Percentiles rank a stretch among this genome's conserved stretches.
These are phyloP conservation scores for Lathyrus oleraceus DNA, from an alignment of 306 rosid genomes.

Conservation along the genomic window DNA sequence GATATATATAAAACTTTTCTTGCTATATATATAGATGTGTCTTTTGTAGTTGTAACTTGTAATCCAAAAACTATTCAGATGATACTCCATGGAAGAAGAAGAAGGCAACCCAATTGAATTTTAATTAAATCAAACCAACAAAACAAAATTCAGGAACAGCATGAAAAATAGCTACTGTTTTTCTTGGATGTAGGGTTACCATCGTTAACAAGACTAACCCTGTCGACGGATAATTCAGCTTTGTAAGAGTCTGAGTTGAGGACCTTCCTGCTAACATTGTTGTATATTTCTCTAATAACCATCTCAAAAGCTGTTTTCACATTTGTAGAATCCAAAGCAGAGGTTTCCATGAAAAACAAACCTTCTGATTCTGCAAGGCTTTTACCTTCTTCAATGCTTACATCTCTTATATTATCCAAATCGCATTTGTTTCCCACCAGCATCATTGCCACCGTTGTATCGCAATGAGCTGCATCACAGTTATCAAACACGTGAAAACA, in stretches of 20 bases:
- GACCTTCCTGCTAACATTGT: constrained; percentile 89
- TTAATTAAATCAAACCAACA: constrained; percentile 34
- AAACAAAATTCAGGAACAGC: constrained; percentile 67
- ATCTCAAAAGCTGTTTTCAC: constrained; percentile 83
- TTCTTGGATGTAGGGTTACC: constrained; percentile 61
- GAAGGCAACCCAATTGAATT: constrained; percentile 34
- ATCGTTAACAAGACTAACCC: constrained; percentile 81
- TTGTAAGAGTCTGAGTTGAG: constrained; percentile 88
- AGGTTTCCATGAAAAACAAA: constrained; percentile 92
- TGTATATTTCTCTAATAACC: constrained; percentile 85
- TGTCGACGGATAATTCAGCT: constrained; percentile 85
- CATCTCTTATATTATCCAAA: constrained; percentile 77
- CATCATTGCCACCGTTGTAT: constrained; percentile 86
- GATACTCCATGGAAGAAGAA: constrained; percentile 32
- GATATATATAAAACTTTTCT: constrained; percentile 30
- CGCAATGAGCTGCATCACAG: constrained; percentile 81
- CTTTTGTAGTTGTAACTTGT: constrained; percentile 40
- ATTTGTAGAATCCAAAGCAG: constrained; percentile 85
- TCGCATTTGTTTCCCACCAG: constrained; percentile 91
- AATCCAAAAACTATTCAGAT: constrained; percentile 32
- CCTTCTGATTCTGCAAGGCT: constrained; percentile 89
- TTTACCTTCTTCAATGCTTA: constrained; percentile 86
- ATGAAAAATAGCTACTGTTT: constrained; percentile 54
- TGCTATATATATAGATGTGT: constrained; percentile 41
- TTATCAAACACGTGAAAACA: constrained; percentile 1